phyloP scores from a whole-genome alignment of 2,329 filamentous ascomycete species.

The Venturia asperata region DNA sequence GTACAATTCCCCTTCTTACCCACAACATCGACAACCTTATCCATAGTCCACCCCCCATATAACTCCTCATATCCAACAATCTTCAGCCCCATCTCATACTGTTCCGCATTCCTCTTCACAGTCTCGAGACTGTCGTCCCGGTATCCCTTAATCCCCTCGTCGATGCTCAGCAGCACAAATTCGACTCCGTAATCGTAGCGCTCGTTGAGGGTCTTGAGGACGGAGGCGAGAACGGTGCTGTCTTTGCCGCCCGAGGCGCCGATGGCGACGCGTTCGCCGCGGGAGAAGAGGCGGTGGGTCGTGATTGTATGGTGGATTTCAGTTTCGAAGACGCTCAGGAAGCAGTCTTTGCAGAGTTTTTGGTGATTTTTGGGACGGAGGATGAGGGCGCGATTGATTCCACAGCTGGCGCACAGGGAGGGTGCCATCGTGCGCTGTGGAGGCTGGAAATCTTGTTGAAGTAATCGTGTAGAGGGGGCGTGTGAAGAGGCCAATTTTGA shows the following conservation, averaged over 20 bases:
- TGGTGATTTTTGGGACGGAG: slow-evolving; percentile 91
- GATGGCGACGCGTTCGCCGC: slow-evolving; percentile 83
- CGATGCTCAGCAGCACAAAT: slow-evolving; percentile 80
- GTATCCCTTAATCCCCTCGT: slow-evolving; percentile 96
- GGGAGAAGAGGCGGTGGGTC: slow-evolving; percentile 69
- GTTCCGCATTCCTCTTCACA: slow-evolving; percentile 83
- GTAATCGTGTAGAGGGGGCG: slow-evolving; percentile 2
- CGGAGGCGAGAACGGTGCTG: slow-evolving; percentile 89
- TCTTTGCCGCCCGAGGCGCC: slow-evolving; percentile 97
- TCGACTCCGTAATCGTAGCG: slow-evolving; percentile 80
- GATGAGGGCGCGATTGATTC: slow-evolving; percentile 71
- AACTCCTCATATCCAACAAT: slow-evolving; percentile 90
- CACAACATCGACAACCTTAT: slow-evolving; percentile 91
- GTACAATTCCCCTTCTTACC: slow-evolving; percentile 99
- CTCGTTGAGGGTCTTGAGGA: slow-evolving; percentile 90
- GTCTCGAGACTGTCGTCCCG: slow-evolving; percentile 93
- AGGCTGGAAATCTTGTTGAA: background rate
- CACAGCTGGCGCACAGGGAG: slow-evolving; percentile 67
- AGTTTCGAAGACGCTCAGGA: slow-evolving; percentile 78
- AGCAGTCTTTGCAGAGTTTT: slow-evolving; percentile 86
- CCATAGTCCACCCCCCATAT: slow-evolving; percentile 95
- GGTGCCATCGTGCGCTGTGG: slow-evolving; percentile 58
- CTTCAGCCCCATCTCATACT: slow-evolving; percentile 86
- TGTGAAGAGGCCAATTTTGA: background rate
- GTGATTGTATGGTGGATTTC: slow-evolving; percentile 92